These are phyloP conservation scores for Akanthomyces dipterigenus DNA, from an alignment of 2,329 filamentous ascomycete species.

Conservation along the genomic window DNA sequence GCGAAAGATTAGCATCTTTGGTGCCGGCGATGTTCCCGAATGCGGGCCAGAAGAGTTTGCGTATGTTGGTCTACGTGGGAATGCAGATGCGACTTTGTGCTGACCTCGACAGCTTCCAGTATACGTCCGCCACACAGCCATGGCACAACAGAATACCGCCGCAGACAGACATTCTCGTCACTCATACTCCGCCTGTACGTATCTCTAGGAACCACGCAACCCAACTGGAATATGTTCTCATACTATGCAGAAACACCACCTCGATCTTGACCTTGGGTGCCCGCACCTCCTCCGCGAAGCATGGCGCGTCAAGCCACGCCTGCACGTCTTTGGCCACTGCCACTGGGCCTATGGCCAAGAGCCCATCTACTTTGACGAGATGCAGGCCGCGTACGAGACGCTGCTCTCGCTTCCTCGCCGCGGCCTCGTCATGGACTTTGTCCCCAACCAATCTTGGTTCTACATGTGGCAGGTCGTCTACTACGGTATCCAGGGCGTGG, in stretches of 20 bases:
- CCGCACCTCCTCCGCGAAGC: constrained; percentile 63
- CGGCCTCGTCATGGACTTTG: constrained; percentile 38
- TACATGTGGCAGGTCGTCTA: constrained; percentile 38
- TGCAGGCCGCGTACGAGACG: constrained; percentile 65
- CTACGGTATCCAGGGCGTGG: constrained; percentile 39
- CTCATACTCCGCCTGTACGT: constrained; percentile 67
- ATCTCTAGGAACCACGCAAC: background rate
- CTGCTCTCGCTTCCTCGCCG: constrained; percentile 41
- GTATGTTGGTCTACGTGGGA: constrained; percentile 21
- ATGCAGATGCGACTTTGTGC: background rate
- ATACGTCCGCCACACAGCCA: constrained; percentile 55
- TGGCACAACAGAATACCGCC: constrained; percentile 67
- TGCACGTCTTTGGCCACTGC: constrained; percentile 83
- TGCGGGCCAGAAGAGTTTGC: constrained; percentile 67
- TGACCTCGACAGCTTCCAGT: constrained; percentile 57
- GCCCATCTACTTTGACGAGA: constrained; percentile 65
- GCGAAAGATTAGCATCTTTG: constrained; percentile 58
- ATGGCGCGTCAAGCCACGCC: constrained; percentile 64
- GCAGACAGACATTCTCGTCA: constrained; percentile 71
- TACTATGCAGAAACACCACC: constrained; percentile 51
- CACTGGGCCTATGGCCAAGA: constrained; percentile 69
- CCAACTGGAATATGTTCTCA: background rate
- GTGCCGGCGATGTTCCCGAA: constrained; percentile 70
- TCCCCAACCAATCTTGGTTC: constrained; percentile 40
- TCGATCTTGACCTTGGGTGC: constrained; percentile 64